Percentiles rank a stretch among this genome's conserved stretches.
Conservation (phyloP, 306 rosid species). For the Pueraria montana region DNA sequence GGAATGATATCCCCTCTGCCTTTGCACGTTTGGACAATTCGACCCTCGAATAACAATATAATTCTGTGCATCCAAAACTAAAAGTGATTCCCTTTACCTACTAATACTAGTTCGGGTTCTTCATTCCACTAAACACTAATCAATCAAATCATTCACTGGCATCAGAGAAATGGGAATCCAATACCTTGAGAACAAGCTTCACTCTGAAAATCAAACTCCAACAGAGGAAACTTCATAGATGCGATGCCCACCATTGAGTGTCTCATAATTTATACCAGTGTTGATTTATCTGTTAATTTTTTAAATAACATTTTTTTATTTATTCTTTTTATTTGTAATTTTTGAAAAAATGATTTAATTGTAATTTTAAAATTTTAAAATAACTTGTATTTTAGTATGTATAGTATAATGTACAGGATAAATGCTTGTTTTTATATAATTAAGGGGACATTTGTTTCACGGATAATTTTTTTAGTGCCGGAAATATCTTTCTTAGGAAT, state of each 20-base stretch:
- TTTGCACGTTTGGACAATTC: not conserved
- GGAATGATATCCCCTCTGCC: not conserved
- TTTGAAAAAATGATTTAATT: too few species aligned
- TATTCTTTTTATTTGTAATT: too few species aligned
- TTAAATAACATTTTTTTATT: too few species aligned
- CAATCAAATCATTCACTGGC: constrained; percentile 17
- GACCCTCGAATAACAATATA: not conserved
- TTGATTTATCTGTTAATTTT: too few species aligned
- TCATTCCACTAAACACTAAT: constrained; percentile 12
- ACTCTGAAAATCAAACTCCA: constrained; percentile 38
- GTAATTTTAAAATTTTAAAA: too few species aligned
- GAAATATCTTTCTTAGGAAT: too few species aligned
- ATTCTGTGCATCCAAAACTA: not conserved
- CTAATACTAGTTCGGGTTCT: not conserved
- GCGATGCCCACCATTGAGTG: constrained; percentile 31
- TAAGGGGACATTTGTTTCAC: too few species aligned
- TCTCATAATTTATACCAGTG: not conserved
- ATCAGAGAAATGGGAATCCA: constrained; percentile 32
- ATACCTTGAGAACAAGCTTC: constrained; percentile 35
- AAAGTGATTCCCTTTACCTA: constrained; percentile 42
- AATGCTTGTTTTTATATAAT: too few species aligned
- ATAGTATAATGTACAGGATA: too few species aligned
- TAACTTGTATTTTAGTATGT: too few species aligned
- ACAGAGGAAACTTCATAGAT: constrained; percentile 32
- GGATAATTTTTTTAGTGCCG: too few species aligned